Evolutionary conservation across 202 grass and related monocot species (phyloP).

Genomic region (Thinopyrum obtusiflorum): DNA sequence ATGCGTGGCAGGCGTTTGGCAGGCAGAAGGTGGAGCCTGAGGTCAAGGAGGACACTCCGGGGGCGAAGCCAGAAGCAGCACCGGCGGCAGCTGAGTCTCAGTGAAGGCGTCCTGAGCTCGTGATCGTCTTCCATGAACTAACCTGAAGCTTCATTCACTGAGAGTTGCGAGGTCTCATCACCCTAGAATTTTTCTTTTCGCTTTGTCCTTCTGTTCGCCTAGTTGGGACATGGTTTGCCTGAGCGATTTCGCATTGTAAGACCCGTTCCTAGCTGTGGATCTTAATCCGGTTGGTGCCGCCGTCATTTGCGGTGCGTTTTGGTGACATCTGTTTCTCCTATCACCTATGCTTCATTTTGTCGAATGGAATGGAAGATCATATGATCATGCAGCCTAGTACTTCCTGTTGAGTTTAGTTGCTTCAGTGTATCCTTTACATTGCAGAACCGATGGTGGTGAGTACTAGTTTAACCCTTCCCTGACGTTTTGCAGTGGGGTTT

Average conservation of each 20-base stretch:
- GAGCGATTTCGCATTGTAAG: not conserved
- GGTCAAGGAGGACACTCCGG: not conserved
- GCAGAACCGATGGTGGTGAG: too few species aligned
- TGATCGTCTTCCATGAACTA: not conserved
- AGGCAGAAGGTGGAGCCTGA: constrained; percentile 26
- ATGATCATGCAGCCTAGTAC: not conserved
- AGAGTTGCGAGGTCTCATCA: not conserved
- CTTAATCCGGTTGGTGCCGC: not conserved
- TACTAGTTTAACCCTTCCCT: too few species aligned
- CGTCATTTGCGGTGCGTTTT: not conserved
- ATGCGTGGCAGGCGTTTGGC: constrained; percentile 19
- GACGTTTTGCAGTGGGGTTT: too few species aligned
- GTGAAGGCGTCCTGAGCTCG: constrained; percentile 24
- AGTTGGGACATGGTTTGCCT: not conserved
- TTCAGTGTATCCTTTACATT: too few species aligned
- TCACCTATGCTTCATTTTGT: not conserved
- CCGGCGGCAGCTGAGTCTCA: not conserved
- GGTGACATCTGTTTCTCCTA: not conserved
- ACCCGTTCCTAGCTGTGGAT: not conserved
- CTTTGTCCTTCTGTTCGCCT: not conserved
- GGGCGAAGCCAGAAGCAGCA: not conserved
- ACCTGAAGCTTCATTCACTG: not conserved
- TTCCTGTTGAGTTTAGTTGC: too few species aligned
- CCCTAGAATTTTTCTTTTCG: not conserved
- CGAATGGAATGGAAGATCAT: not conserved